Evolutionary conservation across 495 filamentous ascomycete species (phyloP), one percentile per base, ranked within the genome.

Genomic region (Lindgomyces ingoldianus): DNA sequence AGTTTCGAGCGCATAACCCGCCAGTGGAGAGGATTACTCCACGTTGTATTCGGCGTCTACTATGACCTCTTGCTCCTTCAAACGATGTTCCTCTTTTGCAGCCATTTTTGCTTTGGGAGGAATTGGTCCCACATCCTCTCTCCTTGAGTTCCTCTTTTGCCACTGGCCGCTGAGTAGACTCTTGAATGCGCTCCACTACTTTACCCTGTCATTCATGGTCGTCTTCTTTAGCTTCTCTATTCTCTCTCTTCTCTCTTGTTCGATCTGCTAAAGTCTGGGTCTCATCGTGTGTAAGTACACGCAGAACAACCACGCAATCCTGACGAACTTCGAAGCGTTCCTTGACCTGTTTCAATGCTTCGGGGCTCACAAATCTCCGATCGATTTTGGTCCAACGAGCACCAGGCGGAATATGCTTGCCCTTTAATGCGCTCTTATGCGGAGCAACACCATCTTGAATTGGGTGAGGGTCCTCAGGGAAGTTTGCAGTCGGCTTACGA

Each of bases 301-400:
- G 78, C 61, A 94, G 76, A 3, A 94, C 91, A 75, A 96, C 93
- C 33, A 96, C 89, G 73, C 89, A 91, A 46, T 93, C 89, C 49
- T 88, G 78, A 42, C 89, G 82, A 68, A 91, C 86, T 69, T 93
- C 91, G 67, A 84, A 96, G 24, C 91, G 84, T 76, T 94, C 91
- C 67, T 89, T 87, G 0, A 85, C 89, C 12, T 85, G 80, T 62
- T 87, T 85, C 53, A 96, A 77, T 0, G 91, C 90, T 59, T 87
- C 87, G 0, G 91, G 90, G 67, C 91, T 96, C 67, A 96, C 91
- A 55, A 93, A 80, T 54, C 86, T 83, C 25, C 91, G 83, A 74
- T 87, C 88, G 71, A 96, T 90, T 79, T 93, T 96, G 41, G 91
- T 96, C 91, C 91, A 96, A 45, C 90, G 82, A 3, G 91, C 91